Evolutionary conservation across 75 land plant genomes (phyloP).

Genomic region (Ceratopteris richardii): DNA sequence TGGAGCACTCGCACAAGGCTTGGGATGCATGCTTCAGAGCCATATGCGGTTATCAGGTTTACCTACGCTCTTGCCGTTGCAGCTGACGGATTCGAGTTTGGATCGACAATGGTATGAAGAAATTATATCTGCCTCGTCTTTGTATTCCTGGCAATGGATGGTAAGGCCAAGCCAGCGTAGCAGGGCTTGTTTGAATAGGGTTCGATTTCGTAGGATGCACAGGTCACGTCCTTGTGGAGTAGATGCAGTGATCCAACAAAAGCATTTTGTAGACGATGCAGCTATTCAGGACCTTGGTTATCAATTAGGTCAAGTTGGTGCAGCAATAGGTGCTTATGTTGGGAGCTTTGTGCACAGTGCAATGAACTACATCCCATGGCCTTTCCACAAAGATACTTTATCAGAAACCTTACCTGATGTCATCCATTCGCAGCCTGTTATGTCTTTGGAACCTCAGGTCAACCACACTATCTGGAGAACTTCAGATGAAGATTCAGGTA

Average conservation of each 20-base stretch:
- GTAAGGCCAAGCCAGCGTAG: constrained; percentile 12
- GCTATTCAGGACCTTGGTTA: constrained; percentile 44
- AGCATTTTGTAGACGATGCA: not conserved
- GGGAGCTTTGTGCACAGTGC: constrained; percentile 64
- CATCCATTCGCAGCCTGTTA: constrained; percentile 1
- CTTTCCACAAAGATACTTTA: constrained; percentile 27
- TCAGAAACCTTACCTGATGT: not conserved
- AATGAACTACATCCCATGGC: constrained; percentile 36
- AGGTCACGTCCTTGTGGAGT: not conserved
- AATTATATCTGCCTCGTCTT: constrained; percentile 28
- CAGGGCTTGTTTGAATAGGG: constrained; percentile 4
- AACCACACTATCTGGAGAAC: not conserved
- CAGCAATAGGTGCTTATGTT: constrained; percentile 55
- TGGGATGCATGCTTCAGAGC: constrained; percentile 61
- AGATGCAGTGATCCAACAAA: not conserved
- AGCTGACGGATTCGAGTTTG: constrained; percentile 24
- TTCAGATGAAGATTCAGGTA: not conserved
- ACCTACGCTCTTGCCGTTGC: not conserved
- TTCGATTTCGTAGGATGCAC: not conserved
- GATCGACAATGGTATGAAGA: constrained; percentile 46
- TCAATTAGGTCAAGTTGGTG: constrained; percentile 71
- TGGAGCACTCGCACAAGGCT: constrained; percentile 50
- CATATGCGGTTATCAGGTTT: constrained; percentile 26
- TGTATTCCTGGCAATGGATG: too few species aligned
- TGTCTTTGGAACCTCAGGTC: not conserved